These are phyloP conservation scores for Claviceps humidiphila DNA, from an alignment of 2,329 filamentous ascomycete genomes.

Conservation along the genomic window DNA sequence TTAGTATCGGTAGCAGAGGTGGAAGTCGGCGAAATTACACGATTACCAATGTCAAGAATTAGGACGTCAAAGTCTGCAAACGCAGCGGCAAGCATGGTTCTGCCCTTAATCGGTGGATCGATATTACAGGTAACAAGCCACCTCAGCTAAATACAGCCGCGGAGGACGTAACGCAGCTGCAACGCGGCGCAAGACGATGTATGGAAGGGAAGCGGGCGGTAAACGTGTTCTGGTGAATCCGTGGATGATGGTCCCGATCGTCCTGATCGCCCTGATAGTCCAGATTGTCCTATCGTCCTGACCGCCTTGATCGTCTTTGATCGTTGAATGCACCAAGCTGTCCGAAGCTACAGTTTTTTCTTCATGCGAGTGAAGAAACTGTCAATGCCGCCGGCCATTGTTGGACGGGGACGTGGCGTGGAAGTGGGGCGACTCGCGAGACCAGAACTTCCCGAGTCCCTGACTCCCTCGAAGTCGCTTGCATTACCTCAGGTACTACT, in stretches of 20 bases:
- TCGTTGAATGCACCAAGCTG: not conserved
- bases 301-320: not conserved
- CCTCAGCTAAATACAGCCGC: too few species aligned
- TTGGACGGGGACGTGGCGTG: not conserved
- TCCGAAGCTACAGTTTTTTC: not conserved
- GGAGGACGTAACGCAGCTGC: too few species aligned
- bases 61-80: slow-evolving; percentile 19
- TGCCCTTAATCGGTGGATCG: not conserved
- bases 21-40: slow-evolving; percentile 4
- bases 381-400: not conserved
- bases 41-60: slow-evolving; percentile 24
- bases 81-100: slow-evolving; percentile 5
- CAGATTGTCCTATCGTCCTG: not conserved
- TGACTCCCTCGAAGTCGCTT: too few species aligned
- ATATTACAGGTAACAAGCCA: too few species aligned
- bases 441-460: not conserved
- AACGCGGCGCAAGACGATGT: not conserved
- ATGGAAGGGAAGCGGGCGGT: not conserved
- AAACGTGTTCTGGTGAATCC: not conserved
- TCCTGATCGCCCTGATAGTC: not conserved
- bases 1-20: slow-evolving; percentile 1
- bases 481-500: too few species aligned
- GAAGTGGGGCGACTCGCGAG: not conserved
- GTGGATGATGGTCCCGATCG: not conserved
- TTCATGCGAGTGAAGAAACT: not conserved